phyloP scores from a whole-genome alignment of 306 rosid genomes.

The Prunus campanulata region DNA sequence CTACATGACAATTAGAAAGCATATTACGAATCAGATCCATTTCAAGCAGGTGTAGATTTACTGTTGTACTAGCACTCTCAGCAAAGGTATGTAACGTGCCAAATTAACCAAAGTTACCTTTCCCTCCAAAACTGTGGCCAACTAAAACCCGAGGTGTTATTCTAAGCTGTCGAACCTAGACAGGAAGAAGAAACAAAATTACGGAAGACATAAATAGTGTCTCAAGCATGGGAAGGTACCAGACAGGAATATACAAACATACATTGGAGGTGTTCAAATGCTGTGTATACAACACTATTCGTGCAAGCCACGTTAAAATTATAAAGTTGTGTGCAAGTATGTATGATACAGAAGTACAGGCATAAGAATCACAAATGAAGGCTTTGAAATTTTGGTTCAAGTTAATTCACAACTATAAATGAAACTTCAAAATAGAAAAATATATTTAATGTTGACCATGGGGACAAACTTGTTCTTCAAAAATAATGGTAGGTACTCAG shows the following conservation, averaged over 20 bases:
- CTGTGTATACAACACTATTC: background rate
- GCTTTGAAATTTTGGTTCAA: background rate
- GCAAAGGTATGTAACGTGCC: background rate
- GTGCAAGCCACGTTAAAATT: background rate
- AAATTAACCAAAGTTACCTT: constrained; percentile 45
- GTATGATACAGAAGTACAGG: background rate
- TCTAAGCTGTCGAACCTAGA: constrained; percentile 70
- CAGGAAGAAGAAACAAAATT: constrained; percentile 27
- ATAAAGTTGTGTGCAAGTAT: background rate
- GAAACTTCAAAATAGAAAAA: background rate
- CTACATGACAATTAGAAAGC: constrained; percentile 41
- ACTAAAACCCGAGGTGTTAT: constrained; percentile 85
- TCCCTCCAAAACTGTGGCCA: constrained; percentile 98
- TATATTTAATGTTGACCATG: background rate
- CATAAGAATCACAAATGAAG: background rate
- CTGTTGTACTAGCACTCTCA: background rate
- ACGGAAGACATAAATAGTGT: background rate
- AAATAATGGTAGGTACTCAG: constrained; percentile 4
- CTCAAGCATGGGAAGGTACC: background rate
- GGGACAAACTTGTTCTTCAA: background rate
- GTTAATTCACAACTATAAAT: background rate
- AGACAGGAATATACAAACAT: background rate
- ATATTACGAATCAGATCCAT: constrained; percentile 21
- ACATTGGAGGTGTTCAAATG: background rate
- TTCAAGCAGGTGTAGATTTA: background rate